Evolutionary conservation across 75 land plant genomes (phyloP).

Genomic region (Selaginella moellendorffii): DNA sequence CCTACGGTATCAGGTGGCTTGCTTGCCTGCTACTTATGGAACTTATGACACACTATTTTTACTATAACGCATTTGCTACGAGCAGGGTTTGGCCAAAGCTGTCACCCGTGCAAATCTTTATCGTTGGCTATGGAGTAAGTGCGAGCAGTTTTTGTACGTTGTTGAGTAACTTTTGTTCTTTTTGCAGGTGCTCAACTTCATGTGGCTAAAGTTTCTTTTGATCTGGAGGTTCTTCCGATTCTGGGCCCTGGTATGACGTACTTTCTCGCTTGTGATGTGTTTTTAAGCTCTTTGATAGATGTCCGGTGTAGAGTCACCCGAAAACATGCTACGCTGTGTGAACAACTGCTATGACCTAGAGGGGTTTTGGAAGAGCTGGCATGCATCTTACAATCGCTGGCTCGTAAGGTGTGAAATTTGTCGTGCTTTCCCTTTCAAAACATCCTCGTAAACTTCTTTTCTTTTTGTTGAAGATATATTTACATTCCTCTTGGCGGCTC

Average conservation of each 20-base stretch:
- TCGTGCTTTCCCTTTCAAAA: too few species aligned
- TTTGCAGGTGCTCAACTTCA: constrained; percentile 62
- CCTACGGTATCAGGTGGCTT: constrained; percentile 74
- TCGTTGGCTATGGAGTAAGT: constrained; percentile 89
- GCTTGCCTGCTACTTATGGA: constrained; percentile 69
- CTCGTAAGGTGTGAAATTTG: constrained; percentile 65
- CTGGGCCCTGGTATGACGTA: constrained; percentile 3
- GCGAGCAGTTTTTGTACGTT: not conserved
- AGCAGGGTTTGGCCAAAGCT: constrained; percentile 69
- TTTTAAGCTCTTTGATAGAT: constrained; percentile 28
- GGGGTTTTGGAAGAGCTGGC: constrained; percentile 98
- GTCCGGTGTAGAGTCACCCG: constrained; percentile 70
- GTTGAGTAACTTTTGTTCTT: not conserved
- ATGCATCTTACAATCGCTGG: constrained; percentile 98
- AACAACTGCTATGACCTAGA: constrained; percentile 88
- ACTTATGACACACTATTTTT: constrained; percentile 66
- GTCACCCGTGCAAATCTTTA: constrained; percentile 62
- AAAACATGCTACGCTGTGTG: constrained; percentile 87
- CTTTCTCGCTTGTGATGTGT: too few species aligned
- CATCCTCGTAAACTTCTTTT: not conserved
- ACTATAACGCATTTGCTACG: constrained; percentile 78
- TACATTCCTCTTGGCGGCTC: constrained; percentile 98
- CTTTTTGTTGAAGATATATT: constrained; percentile 45
- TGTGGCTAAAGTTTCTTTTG: constrained; percentile 8
- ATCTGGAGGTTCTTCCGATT: constrained; percentile 5